These are phyloP conservation scores for Saccharomyces pastorianus DNA, from an alignment of 1,139 yeast species.

Conservation along the genomic window DNA sequence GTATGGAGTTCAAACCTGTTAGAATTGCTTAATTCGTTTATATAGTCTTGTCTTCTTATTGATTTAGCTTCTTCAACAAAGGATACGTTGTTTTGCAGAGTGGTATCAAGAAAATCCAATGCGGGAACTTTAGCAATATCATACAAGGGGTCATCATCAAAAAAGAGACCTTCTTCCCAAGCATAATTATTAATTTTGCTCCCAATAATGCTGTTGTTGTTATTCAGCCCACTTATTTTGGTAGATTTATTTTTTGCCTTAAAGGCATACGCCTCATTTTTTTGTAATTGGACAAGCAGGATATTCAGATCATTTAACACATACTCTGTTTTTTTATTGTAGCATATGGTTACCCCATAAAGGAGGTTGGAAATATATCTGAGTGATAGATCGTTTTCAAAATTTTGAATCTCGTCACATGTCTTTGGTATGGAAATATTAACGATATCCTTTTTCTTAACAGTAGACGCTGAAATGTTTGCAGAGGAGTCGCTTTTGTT, in stretches of 20 bases:
- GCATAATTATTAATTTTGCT: not conserved
- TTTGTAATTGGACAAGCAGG: conserved; percentile 20
- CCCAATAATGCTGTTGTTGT: conserved; percentile 1
- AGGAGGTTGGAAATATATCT: conserved; percentile 26
- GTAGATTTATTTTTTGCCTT: not conserved
- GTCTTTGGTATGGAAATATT: conserved; percentile 28
- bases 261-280: conserved; percentile 4
- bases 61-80: conserved; percentile 7
- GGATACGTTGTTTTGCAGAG: not conserved
- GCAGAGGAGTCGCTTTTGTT: not conserved
- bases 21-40: conserved; percentile 18
- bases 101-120: conserved; percentile 12
- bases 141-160: conserved; percentile 23
- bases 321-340: conserved; percentile 27
- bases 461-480: not conserved
- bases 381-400: conserved; percentile 17
- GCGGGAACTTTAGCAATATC: conserved; percentile 17
- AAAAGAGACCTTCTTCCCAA: conserved; percentile 7
- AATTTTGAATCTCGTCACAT: conserved; percentile 20
- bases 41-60: conserved; percentile 24
- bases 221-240: conserved; percentile 2
- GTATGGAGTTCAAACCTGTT: conserved; percentile 5
- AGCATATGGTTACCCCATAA: conserved; percentile 29
- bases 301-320: conserved; percentile 22
- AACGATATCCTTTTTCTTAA: conserved; percentile 27